Base-by-base conservation (phyloP, 352 stramenopile genomes). In the Phytophthora nicotianae region DNA sequence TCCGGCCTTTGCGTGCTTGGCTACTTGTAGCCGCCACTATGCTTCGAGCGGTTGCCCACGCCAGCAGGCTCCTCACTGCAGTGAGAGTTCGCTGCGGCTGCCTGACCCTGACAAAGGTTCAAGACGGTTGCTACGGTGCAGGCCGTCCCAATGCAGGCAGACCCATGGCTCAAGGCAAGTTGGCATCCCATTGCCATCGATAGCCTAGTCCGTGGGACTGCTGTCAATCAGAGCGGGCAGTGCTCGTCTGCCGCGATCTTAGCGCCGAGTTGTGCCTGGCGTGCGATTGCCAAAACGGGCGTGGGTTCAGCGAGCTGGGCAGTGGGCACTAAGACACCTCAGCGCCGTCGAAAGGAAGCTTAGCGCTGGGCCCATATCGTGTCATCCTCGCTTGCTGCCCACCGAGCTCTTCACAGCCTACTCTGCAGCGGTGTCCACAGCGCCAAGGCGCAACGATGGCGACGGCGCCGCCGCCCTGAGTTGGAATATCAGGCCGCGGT, bases 241-340 rank as follows among this genome's bases (percentile, higher is more conserved):
- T 37, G 46, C 49, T 54, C 63, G 50, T 66, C 63, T 66, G 63
- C 38, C 50, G 21, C 13, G 29, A 68, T 53, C 32, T 58, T 58
- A 16, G 23, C 24, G 27, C 32, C 20, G 29, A 56, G 40, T 50
- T 65, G 41, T 59, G 48, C 16, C 45, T 63, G 52, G 26, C 62
- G 62, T 70, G 58, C 57, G 49, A 68, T 68, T 68, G 51, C 64
- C 58, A 68, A 65, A 68, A 64, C 32, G 52, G 49, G 46, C 40
- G 48, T 66, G 62, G 61, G 62, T 69, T 69, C 54, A 50, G 43
- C 27, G 40, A 56, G 37, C 55, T 50, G 20, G 20, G 29, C 38
- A 21, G 35, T 53, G 24, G 20, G 29, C 38, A n/a, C 57, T 53
- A 61, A 47, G 29, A 24, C 38, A 19, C 24, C 17, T 23, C 21